Conservation (phyloP, 2,329 filamentous ascomycete genomes). For the Teratosphaeria destructans region DNA sequence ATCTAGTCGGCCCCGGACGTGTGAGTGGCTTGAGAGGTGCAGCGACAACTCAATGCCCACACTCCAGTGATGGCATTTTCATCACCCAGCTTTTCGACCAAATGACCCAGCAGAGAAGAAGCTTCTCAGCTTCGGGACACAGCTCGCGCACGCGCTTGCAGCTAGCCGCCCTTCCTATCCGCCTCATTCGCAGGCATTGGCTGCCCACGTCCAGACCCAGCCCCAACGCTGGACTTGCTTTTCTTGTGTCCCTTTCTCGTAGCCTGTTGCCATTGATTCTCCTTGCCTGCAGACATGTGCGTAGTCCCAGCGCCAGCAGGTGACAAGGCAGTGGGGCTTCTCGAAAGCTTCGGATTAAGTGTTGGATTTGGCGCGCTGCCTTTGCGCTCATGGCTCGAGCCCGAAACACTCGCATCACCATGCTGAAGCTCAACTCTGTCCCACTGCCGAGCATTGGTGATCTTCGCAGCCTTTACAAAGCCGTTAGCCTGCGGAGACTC, state of each 20-base stretch:
- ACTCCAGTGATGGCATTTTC: neutral
- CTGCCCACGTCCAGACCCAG: slow-evolving; percentile 22
- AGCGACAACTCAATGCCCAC: neutral
- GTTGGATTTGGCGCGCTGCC: slow-evolving; percentile 13
- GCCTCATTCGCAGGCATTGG: slow-evolving; percentile 30
- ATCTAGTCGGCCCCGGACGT: too few species aligned
- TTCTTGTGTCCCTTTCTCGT: slow-evolving; percentile 20
- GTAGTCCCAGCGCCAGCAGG: neutral
- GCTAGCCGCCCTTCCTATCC: slow-evolving; percentile 27
- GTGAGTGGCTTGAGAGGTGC: neutral
- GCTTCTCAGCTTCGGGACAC: neutral
- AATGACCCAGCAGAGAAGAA: neutral
- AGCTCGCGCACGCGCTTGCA: neutral
- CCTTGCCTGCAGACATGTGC: neutral
- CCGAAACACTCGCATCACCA: neutral
- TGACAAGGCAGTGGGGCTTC: slow-evolving; percentile 2
- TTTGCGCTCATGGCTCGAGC: slow-evolving; percentile 13
- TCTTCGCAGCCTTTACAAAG: slow-evolving; percentile 17
- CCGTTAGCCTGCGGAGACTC: slow-evolving; percentile 18
- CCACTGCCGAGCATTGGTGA: slow-evolving; percentile 13
- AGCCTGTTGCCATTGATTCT: slow-evolving; percentile 13
- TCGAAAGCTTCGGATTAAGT: slow-evolving; percentile 4
- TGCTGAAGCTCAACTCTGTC: slow-evolving; percentile 1
- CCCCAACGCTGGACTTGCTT: slow-evolving; percentile 14
- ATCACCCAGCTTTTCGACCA: neutral